Evolutionary conservation across 495 filamentous ascomycete genomes (phyloP).

Genomic region (Neurospora tetrasperma): DNA sequence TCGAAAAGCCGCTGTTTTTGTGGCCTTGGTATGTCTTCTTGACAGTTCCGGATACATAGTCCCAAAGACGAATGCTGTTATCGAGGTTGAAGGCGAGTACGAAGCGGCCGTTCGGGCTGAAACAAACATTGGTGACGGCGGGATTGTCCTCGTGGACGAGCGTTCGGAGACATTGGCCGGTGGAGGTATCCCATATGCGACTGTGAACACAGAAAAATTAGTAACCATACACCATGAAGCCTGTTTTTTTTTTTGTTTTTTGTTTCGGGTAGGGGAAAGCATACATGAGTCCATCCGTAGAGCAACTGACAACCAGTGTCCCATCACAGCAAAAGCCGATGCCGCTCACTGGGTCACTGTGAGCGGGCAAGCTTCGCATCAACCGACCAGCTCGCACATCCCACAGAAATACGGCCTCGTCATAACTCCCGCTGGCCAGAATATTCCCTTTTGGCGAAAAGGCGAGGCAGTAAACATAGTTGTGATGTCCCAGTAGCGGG

Average conservation of each 20-base stretch:
- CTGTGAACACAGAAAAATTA: constrained; percentile 20
- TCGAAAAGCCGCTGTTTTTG: constrained; percentile 69
- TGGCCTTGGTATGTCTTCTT: constrained; percentile 98
- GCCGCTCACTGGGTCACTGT: constrained; percentile 87
- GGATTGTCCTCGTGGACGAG: constrained; percentile 95
- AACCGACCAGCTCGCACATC: constrained; percentile 74
- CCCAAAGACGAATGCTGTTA: constrained; percentile 81
- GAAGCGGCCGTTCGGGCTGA: constrained; percentile 87
- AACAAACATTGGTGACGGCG: constrained; percentile 79
- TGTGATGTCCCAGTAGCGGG: constrained; percentile 79
- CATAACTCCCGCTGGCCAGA: constrained; percentile 86
- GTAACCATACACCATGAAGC: background rate
- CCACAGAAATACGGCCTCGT: constrained; percentile 95
- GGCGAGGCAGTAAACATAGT: constrained; percentile 85
- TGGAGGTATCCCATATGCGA: constrained; percentile 89
- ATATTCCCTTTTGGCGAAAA: constrained; percentile 97
- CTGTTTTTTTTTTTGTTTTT: background rate
- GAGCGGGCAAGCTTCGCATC: constrained; percentile 86
- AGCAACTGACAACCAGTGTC: constrained; percentile 81
- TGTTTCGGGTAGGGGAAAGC: constrained; percentile 12
- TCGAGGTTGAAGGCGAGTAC: constrained; percentile 89
- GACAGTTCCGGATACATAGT: constrained; percentile 75
- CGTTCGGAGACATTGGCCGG: constrained; percentile 89
- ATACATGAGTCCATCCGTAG: constrained; percentile 78
- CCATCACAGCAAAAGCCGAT: constrained; percentile 90